Percentiles rank a stretch among this genome's conserved stretches.
These are phyloP conservation scores for Angomonas desouzai DNA, from an alignment of 208 protist species.

Conservation along the genomic window DNA sequence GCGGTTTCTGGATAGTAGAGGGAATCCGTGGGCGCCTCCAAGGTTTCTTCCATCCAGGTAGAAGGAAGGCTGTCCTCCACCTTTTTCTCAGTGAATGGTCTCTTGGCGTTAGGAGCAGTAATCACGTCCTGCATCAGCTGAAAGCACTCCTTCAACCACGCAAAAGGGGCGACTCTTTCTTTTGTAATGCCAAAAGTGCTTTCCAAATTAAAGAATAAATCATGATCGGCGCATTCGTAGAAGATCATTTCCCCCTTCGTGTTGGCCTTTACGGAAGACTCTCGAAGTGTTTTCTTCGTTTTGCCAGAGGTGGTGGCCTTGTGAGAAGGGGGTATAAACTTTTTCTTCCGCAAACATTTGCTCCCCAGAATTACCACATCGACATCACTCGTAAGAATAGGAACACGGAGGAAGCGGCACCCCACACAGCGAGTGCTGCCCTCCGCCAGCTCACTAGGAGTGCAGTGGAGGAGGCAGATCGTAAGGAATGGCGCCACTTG, in stretches of 20 bases:
- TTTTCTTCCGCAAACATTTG: slow-evolving; percentile 2
- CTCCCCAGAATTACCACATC: slow-evolving; percentile 78
- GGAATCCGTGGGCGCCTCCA: background rate
- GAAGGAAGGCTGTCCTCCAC: background rate
- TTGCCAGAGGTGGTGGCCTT: background rate
- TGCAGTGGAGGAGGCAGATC: slow-evolving; percentile 54
- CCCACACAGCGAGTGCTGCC: slow-evolving; percentile 21
- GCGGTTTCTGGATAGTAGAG: background rate
- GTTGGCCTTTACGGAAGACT: background rate
- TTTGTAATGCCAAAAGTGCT: background rate
- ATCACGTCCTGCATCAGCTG: slow-evolving; percentile 2
- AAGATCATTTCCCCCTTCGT: background rate
- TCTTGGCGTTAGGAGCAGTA: background rate
- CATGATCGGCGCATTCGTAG: slow-evolving; percentile 7
- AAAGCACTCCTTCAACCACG: slow-evolving; percentile 8
- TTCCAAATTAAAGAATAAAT: background rate
- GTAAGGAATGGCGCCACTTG: slow-evolving; percentile 38
- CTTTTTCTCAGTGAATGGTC: background rate
- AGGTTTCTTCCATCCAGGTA: background rate
- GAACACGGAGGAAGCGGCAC: slow-evolving; percentile 59
- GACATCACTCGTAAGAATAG: slow-evolving; percentile 41
- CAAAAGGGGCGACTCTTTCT: background rate
- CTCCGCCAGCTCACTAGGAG: slow-evolving; percentile 27
- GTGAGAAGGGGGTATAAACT: background rate
- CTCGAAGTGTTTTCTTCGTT: background rate